Conservation (phyloP, 768 basidiomycete genomes). For the Russula earlei region DNA sequence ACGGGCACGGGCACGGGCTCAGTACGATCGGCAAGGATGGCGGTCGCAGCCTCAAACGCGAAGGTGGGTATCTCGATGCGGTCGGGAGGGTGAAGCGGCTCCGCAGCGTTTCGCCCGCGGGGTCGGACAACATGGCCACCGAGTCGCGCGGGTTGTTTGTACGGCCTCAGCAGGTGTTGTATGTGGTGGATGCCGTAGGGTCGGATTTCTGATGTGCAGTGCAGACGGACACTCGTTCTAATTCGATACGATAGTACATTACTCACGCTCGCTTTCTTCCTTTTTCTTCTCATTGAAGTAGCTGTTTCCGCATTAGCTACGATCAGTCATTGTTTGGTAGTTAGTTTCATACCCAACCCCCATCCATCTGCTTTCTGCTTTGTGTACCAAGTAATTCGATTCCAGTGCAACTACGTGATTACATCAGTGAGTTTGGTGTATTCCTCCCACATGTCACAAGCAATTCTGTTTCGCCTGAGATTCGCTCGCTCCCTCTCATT, state of each 20-base stretch:
- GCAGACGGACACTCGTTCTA: neutral
- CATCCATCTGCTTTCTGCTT: neutral
- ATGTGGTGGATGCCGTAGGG: slow-evolving; percentile 75
- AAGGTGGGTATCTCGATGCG: slow-evolving; percentile 44
- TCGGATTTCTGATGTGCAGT: slow-evolving; percentile 16
- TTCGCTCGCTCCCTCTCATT: too few species aligned
- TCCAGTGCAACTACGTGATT: too few species aligned
- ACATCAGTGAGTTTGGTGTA: too few species aligned
- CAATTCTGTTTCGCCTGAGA: too few species aligned
- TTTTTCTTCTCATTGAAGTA: neutral
- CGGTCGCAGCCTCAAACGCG: slow-evolving; percentile 35
- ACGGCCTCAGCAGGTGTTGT: slow-evolving; percentile 76
- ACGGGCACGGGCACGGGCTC: slow-evolving; percentile 18
- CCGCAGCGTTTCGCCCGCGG: slow-evolving; percentile 57
- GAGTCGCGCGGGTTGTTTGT: slow-evolving; percentile 74
- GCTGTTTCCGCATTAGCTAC: slow-evolving; percentile 5
- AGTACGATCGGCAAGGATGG: slow-evolving; percentile 29
- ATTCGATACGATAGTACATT: neutral
- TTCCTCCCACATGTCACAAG: too few species aligned
- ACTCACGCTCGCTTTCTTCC: neutral
- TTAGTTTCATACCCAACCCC: neutral
- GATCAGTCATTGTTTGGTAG: slow-evolving; percentile 1
- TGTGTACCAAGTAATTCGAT: neutral
- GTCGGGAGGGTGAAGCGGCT: slow-evolving; percentile 46
- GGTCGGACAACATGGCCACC: slow-evolving; percentile 46